phyloP scores from a whole-genome alignment of 2,329 filamentous ascomycete genomes.

The Leptographium lundbergii region DNA sequence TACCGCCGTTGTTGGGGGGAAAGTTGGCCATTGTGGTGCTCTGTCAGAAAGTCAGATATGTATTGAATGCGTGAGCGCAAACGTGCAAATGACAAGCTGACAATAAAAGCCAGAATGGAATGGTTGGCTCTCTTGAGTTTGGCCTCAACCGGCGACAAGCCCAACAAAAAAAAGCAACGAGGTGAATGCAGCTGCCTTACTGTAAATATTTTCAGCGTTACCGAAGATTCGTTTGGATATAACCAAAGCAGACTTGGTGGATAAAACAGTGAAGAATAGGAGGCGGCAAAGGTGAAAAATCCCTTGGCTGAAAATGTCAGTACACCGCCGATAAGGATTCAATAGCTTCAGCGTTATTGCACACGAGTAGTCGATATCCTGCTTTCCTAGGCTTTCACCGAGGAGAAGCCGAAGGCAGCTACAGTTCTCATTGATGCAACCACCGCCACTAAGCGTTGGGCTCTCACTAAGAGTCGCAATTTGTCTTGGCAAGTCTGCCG shows the following conservation, averaged over 20 bases:
- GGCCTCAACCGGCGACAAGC: background rate
- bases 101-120: background rate
- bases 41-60: background rate
- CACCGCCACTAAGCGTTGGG: background rate
- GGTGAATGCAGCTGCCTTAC: background rate
- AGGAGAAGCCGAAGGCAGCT: background rate
- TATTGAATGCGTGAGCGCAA: background rate
- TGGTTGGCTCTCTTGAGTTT: background rate
- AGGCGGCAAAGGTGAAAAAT: background rate
- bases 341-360: background rate
- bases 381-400: background rate
- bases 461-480: background rate
- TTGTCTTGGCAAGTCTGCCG: too few relatives aligned
- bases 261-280: background rate
- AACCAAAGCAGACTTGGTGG: background rate
- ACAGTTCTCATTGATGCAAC: background rate
- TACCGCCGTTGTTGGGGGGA: slow-evolving; percentile 10
- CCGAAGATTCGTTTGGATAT: background rate
- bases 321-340: background rate
- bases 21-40: slow-evolving; percentile 12
- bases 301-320: background rate
- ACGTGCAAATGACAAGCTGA: background rate
- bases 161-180: background rate
- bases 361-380: background rate
- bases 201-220: background rate